phyloP scores from a whole-genome alignment of 768 basidiomycete genomes.

The Roridomyces roridus region DNA sequence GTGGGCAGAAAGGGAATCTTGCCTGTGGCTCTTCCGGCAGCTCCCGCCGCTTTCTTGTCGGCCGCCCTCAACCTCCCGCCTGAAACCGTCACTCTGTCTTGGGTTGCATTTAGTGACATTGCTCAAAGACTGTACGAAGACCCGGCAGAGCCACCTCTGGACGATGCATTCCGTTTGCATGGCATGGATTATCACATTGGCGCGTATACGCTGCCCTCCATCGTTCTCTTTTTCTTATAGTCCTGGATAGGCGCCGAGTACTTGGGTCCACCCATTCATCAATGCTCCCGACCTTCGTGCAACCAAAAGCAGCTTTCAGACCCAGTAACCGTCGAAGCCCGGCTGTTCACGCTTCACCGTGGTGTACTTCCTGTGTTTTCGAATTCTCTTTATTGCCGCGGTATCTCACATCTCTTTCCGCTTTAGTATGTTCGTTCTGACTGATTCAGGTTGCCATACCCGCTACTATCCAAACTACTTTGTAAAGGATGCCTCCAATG shows the following conservation, averaged over 20 bases:
- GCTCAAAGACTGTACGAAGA: background rate
- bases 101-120: constrained; percentile 1
- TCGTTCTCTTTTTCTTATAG: background rate
- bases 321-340: background rate
- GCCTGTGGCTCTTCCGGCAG: background rate
- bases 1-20: background rate
- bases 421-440: background rate
- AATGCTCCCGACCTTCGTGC: background rate
- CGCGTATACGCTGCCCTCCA: background rate
- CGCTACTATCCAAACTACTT: constrained; percentile 12
- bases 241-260: background rate
- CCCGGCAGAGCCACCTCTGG: background rate
- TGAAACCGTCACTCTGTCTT: background rate
- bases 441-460: constrained; percentile 1
- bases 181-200: background rate
- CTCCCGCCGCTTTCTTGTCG: background rate
- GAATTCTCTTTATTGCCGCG: background rate
- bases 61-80: background rate
- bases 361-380: constrained; percentile 8
- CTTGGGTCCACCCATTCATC: background rate
- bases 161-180: constrained; percentile 5
- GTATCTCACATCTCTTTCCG: background rate
- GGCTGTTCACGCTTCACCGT: constrained; percentile 1
- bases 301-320: background rate
- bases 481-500: background rate